Evolutionary conservation across 768 basidiomycete species (phyloP), one percentile per base, ranked within the genome.

Genomic region (Candolleomyces aberdarensis): DNA sequence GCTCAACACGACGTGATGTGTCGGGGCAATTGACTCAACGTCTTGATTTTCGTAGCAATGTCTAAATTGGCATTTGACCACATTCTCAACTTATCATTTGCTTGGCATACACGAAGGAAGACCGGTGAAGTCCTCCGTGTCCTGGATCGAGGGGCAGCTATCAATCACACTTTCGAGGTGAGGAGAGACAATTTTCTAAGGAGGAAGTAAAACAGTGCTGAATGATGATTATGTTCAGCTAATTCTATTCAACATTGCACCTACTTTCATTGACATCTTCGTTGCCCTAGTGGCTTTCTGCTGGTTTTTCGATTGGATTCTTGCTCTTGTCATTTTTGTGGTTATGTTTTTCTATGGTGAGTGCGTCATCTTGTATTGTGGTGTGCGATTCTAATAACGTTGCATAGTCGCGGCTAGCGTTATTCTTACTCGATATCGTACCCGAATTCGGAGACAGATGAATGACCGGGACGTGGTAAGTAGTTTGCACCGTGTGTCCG

Each of bases 91-190:
- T 84, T 98, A 4, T 92, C 91, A 1, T 86, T 95, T 64, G 83
- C 88, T 5, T 94, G 89, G 83, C 93, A 89, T 70, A 90, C 85
- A 5, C 88, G 82, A 58, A 82, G 87, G 52, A 94, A 91, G 77
- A 92, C 94, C 1, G 94, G 93, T 29, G 92, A 95, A 69, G 81
- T 94, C 10, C 79, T 94, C 13, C 84, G 89, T 20, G 91, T 94
- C 51, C 79, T 94, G 22, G 89, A 91, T 64, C 85, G 92, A 58
- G 91, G 93, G 3, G 88, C 88, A 29, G 91, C 92, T 0, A 92
- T 96, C 70, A 96, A 95, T 74, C 88, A 84, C 64, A 85, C 87
- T 3, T 80, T 94, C 61, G 88, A 89, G 74, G 87, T 85, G 60
- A 36, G 73, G 66, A 9, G 29, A n/a, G 7, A 20, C 44, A 41